phyloP scores from a whole-genome alignment of 768 basidiomycete species.

The Pholiota molesta region DNA sequence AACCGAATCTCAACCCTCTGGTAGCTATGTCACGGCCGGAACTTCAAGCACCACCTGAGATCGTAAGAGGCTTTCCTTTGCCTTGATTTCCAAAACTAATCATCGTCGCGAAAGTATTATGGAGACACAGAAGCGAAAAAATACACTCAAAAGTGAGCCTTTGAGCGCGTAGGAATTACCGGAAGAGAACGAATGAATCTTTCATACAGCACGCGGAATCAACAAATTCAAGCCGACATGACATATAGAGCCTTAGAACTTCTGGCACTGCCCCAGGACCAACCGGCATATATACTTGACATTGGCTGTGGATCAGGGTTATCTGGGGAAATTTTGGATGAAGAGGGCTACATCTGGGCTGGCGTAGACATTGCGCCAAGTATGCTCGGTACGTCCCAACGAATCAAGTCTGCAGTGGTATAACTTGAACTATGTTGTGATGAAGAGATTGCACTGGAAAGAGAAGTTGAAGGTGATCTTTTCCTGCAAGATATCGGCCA shows the following conservation, averaged over 20 bases:
- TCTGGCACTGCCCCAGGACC: constrained; percentile 75
- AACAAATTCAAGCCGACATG: constrained; percentile 97
- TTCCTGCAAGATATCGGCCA: constrained; percentile 98
- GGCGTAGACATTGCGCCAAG: constrained; percentile 95
- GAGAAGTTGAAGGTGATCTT: constrained; percentile 94
- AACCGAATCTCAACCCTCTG: background rate
- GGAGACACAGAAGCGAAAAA: constrained; percentile 94
- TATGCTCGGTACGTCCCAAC: constrained; percentile 81
- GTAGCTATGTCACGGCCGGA: constrained; percentile 82
- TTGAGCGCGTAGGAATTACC: constrained; percentile 1
- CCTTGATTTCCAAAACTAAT: constrained; percentile 7
- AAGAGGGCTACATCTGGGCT: constrained; percentile 91
- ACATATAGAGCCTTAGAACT: constrained; percentile 94
- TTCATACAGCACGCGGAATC: constrained; percentile 80
- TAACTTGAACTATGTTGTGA: background rate
- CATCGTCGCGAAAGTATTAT: constrained; percentile 72
- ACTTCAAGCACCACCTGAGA: constrained; percentile 86
- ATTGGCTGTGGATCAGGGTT: constrained; percentile 98
- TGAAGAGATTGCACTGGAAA: constrained; percentile 91
- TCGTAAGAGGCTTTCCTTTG: constrained; percentile 53
- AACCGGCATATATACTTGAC: constrained; percentile 87
- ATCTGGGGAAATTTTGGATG: constrained; percentile 94
- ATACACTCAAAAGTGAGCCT: constrained; percentile 90
- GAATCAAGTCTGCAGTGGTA: background rate
- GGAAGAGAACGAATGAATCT: constrained; percentile 20